Evolutionary conservation across 768 basidiomycete species (phyloP), one percentile per base, ranked within the genome.

Genomic region (Boletus insuetus): DNA sequence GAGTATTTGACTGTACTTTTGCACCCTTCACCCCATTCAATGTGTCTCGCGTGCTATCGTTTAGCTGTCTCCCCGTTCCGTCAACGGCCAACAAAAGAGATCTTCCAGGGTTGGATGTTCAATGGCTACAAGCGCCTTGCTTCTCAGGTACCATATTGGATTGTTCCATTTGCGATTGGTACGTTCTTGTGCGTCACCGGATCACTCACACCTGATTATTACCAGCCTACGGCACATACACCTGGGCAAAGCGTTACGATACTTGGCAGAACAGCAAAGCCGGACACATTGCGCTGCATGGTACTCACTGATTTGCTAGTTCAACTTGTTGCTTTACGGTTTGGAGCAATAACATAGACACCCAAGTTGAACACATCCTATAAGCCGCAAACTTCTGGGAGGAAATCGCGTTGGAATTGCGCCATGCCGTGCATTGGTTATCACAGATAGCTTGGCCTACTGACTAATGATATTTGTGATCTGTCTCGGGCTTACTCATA

Each of bases 21-120:
- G 42, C 20, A 7, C 29, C 11, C 46, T 31, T 43, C 38, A 6
- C 44, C 31, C 19, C 24, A 45, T 45, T 58, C 41, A 63, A 20
- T 12, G 6, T 46, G 14, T 40, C 50, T 39, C 29, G 56, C 14
- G 19, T 24, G 5, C 5, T 35, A 24, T 26, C 43, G 20, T 49
- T 35, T 56, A 97, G 94, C 81, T 60, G 65, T 94, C 59, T 94
- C 94, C n/a, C 89, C 92, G 9, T 89, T 82, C 77, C 84, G 86
- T 69, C 82, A 88, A 60, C 84, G 83, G 55, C 83, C 89, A 17
- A 82, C 86, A 40, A 85, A 87, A 46, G 77, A 88, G 51, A 82
- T 85, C 65, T 69, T 94, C 67, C 78, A 79, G 52, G 82, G 74
- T 61, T 96, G 91, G 78, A 68, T 93, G 63, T 91, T 94, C 81